Evolutionary conservation across 805 yeast genomes (phyloP).

Genomic region (Hanseniaspora meyeri): DNA sequence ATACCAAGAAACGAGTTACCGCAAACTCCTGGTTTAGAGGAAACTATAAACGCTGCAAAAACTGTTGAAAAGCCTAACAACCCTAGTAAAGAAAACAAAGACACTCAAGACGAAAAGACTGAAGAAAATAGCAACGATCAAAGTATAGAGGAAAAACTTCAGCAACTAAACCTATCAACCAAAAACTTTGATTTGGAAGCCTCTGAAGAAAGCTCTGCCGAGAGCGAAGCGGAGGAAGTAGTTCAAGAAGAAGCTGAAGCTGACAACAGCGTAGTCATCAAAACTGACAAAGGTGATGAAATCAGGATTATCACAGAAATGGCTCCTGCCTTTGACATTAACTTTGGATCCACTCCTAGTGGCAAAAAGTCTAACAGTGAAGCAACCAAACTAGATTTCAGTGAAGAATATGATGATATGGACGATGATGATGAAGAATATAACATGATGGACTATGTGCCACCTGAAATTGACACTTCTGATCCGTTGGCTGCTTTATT

Average conservation of each 20-base stretch:
- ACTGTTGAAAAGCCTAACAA: conserved; percentile 28
- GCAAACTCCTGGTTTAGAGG: conserved; percentile 39
- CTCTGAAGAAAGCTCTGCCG: conserved; percentile 10
- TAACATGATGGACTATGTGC: conserved; percentile 21
- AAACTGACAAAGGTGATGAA: conserved; percentile 8
- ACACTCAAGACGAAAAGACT: conserved; percentile 7
- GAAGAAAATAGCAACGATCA: conserved; percentile 14
- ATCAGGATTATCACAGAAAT: conserved; percentile 21
- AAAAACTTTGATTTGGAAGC: conserved; percentile 19
- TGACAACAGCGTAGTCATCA: neutral
- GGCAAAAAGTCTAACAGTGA: conserved; percentile 19
- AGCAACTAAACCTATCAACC: conserved; percentile 18
- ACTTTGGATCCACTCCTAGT: conserved; percentile 10
- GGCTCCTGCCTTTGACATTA: conserved; percentile 22
- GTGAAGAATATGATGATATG: conserved; percentile 16
- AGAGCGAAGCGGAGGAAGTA: neutral
- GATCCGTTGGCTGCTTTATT: conserved; percentile 29
- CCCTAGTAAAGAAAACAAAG: conserved; percentile 15
- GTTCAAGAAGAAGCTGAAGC: conserved; percentile 6
- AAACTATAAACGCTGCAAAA: conserved; percentile 59
- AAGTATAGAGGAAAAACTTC: conserved; percentile 13
- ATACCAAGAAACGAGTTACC: conserved; percentile 77
- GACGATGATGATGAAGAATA: conserved; percentile 21
- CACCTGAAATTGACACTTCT: conserved; percentile 28
- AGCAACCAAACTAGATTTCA: conserved; percentile 14